These are phyloP conservation scores for Brachypodium distachyon DNA, from an alignment of 202 grass and related monocot species.

Conservation along the genomic window DNA sequence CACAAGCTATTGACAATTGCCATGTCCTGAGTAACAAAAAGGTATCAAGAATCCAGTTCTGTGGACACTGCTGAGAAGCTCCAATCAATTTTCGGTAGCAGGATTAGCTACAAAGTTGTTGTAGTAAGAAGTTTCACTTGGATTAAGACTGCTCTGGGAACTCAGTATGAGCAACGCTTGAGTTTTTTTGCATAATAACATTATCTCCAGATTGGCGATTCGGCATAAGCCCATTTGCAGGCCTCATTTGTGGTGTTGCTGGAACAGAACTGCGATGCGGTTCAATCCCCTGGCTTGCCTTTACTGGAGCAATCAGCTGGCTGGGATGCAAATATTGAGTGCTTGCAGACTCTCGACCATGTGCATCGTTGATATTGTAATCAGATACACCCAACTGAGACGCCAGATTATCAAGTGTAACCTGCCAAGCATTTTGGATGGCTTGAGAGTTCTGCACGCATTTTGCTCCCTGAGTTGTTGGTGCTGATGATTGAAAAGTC, in stretches of 20 bases:
- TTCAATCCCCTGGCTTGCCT: neutral
- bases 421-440: neutral
- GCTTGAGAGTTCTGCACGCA: neutral
- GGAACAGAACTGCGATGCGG: neutral
- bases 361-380: conserved; percentile 8
- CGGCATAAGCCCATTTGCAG: neutral
- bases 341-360: neutral
- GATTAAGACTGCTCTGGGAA: neutral
- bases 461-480: neutral
- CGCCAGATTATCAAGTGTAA: conserved; percentile 2
- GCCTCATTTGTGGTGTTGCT: neutral
- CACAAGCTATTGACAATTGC: neutral
- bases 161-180: conserved; percentile 6
- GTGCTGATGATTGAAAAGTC: neutral
- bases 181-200: neutral
- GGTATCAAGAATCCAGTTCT: neutral
- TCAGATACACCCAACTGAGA: conserved; percentile 19
- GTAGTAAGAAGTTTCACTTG: neutral
- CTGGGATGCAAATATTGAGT: neutral
- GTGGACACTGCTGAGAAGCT: neutral
- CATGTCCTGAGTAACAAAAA: neutral
- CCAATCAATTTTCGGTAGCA: neutral
- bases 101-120: neutral
- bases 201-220: neutral
- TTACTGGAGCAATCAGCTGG: neutral